Percentiles rank a stretch among this genome's conserved stretches.
These are phyloP conservation scores for Colletotrichum euphorbiae DNA, from an alignment of 2,329 filamentous ascomycete genomes.

Conservation along the genomic window DNA sequence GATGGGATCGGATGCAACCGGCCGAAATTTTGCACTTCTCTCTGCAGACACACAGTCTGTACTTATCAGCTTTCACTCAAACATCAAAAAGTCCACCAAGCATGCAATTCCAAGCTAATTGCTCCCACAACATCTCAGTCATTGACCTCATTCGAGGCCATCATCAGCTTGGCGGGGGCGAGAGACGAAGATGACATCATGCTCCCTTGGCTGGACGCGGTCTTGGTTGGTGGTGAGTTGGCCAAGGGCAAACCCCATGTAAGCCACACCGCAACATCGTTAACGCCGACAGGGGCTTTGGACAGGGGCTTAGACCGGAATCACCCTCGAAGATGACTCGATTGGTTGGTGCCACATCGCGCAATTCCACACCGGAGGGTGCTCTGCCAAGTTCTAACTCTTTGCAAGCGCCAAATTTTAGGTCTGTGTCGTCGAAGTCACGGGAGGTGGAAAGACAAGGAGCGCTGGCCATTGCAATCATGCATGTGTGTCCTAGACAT, in stretches of 20 bases:
- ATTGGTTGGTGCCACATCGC: background rate
- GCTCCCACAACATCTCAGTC: background rate
- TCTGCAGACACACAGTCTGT: background rate
- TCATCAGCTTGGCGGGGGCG: constrained; percentile 23
- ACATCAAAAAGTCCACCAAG: background rate
- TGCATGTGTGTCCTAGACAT: too few species aligned
- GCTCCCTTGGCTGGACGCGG: background rate
- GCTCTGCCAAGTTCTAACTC: too few species aligned
- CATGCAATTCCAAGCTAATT: background rate
- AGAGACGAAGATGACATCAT: constrained; percentile 25
- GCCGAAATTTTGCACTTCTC: background rate
- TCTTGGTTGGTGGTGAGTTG: constrained; percentile 29
- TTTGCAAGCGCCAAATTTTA: too few species aligned
- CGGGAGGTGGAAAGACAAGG: too few species aligned
- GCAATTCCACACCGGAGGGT: too few species aligned
- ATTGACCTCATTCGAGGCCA: constrained; percentile 34
- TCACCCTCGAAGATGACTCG: background rate
- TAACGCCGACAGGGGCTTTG: background rate
- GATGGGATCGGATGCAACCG: constrained; percentile 28
- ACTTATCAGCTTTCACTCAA: background rate
- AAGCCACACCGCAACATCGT: constrained; percentile 29
- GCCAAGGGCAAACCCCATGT: constrained; percentile 32
- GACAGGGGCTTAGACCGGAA: constrained; percentile 1
- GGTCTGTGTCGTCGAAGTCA: too few species aligned
- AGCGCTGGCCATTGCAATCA: too few species aligned